These are phyloP conservation scores for Endotrypanum monterogeii DNA, from an alignment of 208 protist genomes.

Conservation along the genomic window DNA sequence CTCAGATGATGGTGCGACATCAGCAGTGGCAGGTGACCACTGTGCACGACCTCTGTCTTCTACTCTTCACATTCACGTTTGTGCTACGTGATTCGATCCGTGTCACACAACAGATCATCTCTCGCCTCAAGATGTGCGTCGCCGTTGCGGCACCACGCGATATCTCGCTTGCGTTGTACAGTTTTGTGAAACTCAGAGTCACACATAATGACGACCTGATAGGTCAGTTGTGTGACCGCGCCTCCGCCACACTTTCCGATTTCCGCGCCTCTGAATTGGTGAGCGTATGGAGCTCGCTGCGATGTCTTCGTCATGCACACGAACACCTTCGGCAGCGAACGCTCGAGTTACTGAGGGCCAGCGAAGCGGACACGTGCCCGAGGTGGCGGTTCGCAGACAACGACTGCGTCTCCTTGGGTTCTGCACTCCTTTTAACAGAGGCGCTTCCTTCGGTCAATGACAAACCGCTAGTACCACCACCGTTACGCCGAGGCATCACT, in stretches of 20 bases:
- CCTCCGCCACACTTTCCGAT: slow-evolving; percentile 43
- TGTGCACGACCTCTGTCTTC: slow-evolving; percentile 73
- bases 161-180: slow-evolving; percentile 75
- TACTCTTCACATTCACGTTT: slow-evolving; percentile 86
- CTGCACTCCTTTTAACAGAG: slow-evolving; percentile 29
- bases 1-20: slow-evolving; percentile 15
- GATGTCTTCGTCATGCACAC: slow-evolving; percentile 31
- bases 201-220: slow-evolving; percentile 53
- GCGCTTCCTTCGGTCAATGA: slow-evolving; percentile 1
- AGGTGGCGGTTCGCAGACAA: slow-evolving; percentile 28
- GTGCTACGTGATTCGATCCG: slow-evolving; percentile 77
- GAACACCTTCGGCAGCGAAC: slow-evolving; percentile 17
- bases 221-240: slow-evolving; percentile 67
- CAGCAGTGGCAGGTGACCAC: slow-evolving; percentile 46
- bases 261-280: slow-evolving; percentile 69
- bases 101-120: slow-evolving; percentile 80
- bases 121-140: slow-evolving; percentile 71
- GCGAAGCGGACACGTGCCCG: not conserved
- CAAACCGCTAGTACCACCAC: slow-evolving; percentile 8
- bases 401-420: slow-evolving; percentile 31
- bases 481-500: not conserved
- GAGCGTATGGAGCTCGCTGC: slow-evolving; percentile 76
- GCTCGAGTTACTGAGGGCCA: slow-evolving; percentile 15
- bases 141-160: slow-evolving; percentile 56
- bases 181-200: slow-evolving; percentile 72